phyloP scores from a whole-genome alignment of 2,329 filamentous ascomycete species.

The Podosphaera aphanis region DNA sequence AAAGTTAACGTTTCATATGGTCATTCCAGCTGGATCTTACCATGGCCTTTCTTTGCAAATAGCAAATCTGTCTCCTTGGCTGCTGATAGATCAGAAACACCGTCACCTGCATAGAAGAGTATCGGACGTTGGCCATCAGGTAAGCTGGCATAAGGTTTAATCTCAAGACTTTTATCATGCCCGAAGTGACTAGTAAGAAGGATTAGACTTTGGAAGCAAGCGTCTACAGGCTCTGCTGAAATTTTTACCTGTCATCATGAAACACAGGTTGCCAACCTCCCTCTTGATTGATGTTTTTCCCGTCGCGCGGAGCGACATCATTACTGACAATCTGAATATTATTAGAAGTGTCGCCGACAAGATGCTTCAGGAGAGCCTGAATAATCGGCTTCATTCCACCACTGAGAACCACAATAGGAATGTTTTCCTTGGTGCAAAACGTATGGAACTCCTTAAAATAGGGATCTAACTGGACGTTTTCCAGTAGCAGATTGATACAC shows the following conservation, averaged over 20 bases:
- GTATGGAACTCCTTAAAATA: conserved; percentile 70
- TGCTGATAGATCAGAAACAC: conserved; percentile 77
- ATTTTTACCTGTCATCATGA: conserved; percentile 53
- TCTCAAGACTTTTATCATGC: conserved; percentile 89
- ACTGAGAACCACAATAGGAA: conserved; percentile 78
- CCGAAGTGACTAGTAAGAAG: conserved; percentile 34
- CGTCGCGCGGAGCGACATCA: conserved; percentile 41
- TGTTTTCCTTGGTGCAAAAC: conserved; percentile 59
- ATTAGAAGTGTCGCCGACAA: conserved; percentile 51
- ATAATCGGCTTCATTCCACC: conserved; percentile 89
- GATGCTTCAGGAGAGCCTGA: conserved; percentile 52
- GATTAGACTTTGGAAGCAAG: not conserved
- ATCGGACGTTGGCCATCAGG: conserved; percentile 46
- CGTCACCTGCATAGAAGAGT: conserved; percentile 88
- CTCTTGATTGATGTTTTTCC: conserved; percentile 53
- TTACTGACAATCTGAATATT: conserved; percentile 85
- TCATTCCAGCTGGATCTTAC: conserved; percentile 22
- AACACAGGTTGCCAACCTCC: conserved; percentile 74
- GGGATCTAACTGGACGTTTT: conserved; percentile 75
- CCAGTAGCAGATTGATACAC: conserved; percentile 54
- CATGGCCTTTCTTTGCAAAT: conserved; percentile 78
- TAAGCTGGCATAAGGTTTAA: conserved; percentile 63
- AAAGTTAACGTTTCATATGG: conserved; percentile 2
- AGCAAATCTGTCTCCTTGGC: conserved; percentile 80
- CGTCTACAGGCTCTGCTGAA: not conserved